Evolutionary conservation across 768 basidiomycete genomes (phyloP).

Genomic region (Leccinellum rugosiceps): DNA sequence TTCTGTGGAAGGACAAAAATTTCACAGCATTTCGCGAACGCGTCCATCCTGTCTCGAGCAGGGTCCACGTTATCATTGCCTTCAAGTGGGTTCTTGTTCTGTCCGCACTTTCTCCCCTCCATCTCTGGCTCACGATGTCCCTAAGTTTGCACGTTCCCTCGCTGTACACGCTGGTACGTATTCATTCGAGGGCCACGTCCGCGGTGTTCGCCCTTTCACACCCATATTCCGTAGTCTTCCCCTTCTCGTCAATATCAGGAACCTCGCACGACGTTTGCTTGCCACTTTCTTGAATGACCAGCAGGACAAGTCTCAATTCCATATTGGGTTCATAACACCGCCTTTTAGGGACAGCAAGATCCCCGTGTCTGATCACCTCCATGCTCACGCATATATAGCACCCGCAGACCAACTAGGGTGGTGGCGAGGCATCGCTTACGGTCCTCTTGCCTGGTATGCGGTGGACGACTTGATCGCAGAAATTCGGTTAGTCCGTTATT

Average conservation of each 20-base stretch:
- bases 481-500: constrained; percentile 51
- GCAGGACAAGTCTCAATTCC: background rate
- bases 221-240: constrained; percentile 36
- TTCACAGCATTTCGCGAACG: background rate
- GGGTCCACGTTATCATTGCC: constrained; percentile 66
- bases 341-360: constrained; percentile 77
- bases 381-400: constrained; percentile 69
- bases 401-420: constrained; percentile 27
- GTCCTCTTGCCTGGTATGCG: background rate
- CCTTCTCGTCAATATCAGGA: background rate
- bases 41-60: constrained; percentile 41
- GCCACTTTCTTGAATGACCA: background rate
- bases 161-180: constrained; percentile 57
- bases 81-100: constrained; percentile 58
- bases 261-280: background rate
- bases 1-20: constrained; percentile 70
- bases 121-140: background rate
- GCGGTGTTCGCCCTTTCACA: constrained; percentile 34
- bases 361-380: constrained; percentile 76
- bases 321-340: constrained; percentile 66
- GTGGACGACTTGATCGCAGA: constrained; percentile 62
- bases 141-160: constrained; percentile 74
- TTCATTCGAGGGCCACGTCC: constrained; percentile 19
- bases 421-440: background rate
- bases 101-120: constrained; percentile 4